These are phyloP conservation scores for Prasinococcaceae sp. DNA, from an alignment of 139 green algal species.

Conservation along the genomic window DNA sequence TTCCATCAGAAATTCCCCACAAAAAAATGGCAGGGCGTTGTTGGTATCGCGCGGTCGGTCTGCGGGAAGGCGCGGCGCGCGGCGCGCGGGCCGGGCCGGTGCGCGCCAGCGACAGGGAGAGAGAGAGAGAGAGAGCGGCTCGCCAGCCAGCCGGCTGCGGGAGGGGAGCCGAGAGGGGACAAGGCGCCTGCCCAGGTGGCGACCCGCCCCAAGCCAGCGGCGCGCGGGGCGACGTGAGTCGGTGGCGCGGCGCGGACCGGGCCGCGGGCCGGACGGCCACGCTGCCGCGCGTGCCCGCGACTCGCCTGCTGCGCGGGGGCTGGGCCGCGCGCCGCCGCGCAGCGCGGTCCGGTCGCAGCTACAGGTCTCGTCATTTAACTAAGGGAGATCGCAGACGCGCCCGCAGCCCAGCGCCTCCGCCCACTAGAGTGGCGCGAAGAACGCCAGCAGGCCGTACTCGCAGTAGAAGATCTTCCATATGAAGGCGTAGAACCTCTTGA, in stretches of 20 bases:
- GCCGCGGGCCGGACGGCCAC: neutral
- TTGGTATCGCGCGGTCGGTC: too few relatives aligned
- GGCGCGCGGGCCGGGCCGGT: too few relatives aligned
- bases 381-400: neutral
- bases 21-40: too few relatives aligned
- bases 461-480: constrained; percentile 96
- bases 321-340: too few relatives aligned
- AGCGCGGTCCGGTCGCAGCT: neutral
- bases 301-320: neutral
- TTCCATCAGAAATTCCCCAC: too few relatives aligned
- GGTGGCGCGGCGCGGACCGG: too few relatives aligned
- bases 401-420: neutral
- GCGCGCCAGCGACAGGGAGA: neutral
- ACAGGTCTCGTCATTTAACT: too few relatives aligned
- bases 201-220: neutral
- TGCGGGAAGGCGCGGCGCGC: too few relatives aligned
- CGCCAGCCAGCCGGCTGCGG: neutral
- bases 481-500: constrained; percentile 64
- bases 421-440: constrained; percentile 37
- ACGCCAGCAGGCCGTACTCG: constrained; percentile 78
- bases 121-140: neutral
- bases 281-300: too few relatives aligned
- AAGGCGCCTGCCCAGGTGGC: constrained; percentile 16
- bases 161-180: neutral
- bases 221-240: neutral